phyloP scores from a whole-genome alignment of 495 filamentous ascomycete genomes.

The Penicillium crystallinum region DNA sequence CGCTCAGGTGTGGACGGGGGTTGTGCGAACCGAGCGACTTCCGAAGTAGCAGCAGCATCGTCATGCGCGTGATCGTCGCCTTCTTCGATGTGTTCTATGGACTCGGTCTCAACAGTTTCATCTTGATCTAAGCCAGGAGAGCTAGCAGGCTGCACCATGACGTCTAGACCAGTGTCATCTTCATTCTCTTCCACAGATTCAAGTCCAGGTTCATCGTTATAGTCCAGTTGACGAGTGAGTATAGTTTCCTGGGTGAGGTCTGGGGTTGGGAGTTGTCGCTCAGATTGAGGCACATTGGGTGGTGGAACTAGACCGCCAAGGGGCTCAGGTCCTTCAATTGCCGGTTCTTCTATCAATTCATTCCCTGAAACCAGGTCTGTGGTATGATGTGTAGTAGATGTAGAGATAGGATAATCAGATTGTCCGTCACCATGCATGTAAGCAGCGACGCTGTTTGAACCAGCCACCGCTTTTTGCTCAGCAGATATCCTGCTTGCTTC shows the following conservation, averaged over 20 bases:
- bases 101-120: not conserved
- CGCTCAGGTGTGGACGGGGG: not conserved
- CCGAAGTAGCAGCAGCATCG: not conserved
- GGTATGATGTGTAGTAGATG: not conserved
- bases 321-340: not conserved
- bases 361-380: not conserved
- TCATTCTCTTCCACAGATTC: conserved; percentile 10
- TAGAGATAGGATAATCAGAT: not conserved
- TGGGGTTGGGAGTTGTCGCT: conserved; percentile 18
- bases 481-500: not conserved
- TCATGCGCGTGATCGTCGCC: not conserved
- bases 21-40: not conserved
- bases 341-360: not conserved
- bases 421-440: not conserved
- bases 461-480: not conserved
- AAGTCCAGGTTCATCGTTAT: not conserved
- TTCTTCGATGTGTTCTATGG: not conserved
- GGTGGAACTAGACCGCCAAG: not conserved
- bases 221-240: not conserved
- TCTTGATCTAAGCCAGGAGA: not conserved
- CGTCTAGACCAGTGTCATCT: not conserved
- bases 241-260: conserved; percentile 20
- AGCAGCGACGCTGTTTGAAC: not conserved
- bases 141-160: not conserved
- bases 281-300: not conserved